Conservation (phyloP, 768 basidiomycete genomes). For the Amanita brunnescens region DNA sequence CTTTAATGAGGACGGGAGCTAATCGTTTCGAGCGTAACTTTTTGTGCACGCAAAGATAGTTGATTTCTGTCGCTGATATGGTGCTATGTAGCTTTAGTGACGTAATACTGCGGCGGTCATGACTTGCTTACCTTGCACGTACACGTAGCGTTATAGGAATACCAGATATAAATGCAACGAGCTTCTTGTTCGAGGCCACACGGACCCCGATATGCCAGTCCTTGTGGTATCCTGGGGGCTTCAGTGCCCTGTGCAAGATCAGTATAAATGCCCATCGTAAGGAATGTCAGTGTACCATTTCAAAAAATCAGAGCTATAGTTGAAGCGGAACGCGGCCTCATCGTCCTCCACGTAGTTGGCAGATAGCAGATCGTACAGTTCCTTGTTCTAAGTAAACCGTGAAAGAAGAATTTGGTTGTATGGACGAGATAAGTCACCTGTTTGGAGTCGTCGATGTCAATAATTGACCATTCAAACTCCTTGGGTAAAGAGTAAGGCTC, state of each 20-base stretch:
- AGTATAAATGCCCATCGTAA: slow-evolving; percentile 1
- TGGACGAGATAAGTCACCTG: slow-evolving; percentile 43
- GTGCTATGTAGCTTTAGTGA: slow-evolving; percentile 29
- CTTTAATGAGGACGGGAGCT: slow-evolving; percentile 94
- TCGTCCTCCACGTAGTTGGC: slow-evolving; percentile 96
- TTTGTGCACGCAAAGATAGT: slow-evolving; percentile 97
- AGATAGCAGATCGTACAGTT: slow-evolving; percentile 87
- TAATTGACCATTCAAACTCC: slow-evolving; percentile 84
- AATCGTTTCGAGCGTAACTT: slow-evolving; percentile 92
- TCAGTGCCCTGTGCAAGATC: slow-evolving; percentile 64
- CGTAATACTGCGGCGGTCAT: not conserved
- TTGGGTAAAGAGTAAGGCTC: slow-evolving; percentile 84
- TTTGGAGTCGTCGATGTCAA: slow-evolving; percentile 70
- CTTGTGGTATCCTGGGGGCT: slow-evolving; percentile 84
- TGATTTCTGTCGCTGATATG: slow-evolving; percentile 81
- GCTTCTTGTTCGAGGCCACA: slow-evolving; percentile 81
- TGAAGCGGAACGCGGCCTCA: slow-evolving; percentile 92
- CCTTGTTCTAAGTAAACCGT: slow-evolving; percentile 53
- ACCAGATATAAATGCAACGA: slow-evolving; percentile 95
- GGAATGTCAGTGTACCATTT: slow-evolving; percentile 52
- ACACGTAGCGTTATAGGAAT: slow-evolving; percentile 84
- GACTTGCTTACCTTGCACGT: slow-evolving; percentile 58
- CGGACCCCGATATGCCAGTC: slow-evolving; percentile 98
- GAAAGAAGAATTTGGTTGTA: not conserved
- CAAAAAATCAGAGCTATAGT: slow-evolving; percentile 91